phyloP scores from a whole-genome alignment of 805 yeast genomes.

The Komagataella pseudopastoris region DNA sequence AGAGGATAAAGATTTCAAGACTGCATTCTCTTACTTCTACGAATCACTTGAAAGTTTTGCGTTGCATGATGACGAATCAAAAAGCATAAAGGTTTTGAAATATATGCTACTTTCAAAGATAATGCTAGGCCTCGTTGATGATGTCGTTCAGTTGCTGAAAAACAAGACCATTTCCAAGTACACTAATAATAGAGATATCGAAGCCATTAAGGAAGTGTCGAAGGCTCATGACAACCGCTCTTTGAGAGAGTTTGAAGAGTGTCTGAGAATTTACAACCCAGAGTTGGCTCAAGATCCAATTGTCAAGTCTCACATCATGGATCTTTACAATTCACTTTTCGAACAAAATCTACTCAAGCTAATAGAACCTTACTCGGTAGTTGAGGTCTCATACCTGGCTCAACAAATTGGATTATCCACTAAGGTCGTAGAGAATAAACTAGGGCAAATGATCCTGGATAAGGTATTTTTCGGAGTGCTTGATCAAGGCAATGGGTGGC shows the following conservation, averaged over 20 bases:
- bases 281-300: conserved; percentile 81
- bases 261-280: conserved; percentile 51
- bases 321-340: conserved; percentile 81
- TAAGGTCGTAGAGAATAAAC: conserved; percentile 84
- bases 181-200: conserved; percentile 66
- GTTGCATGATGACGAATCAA: conserved; percentile 29
- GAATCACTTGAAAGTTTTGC: conserved; percentile 91
- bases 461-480: conserved; percentile 91
- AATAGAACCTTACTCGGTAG: conserved; percentile 91
- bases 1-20: conserved; percentile 91
- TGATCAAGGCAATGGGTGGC: conserved; percentile 98
- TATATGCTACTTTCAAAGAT: conserved; percentile 89
- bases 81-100: conserved; percentile 67
- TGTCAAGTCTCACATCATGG: conserved; percentile 83
- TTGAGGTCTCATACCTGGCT: conserved; percentile 85
- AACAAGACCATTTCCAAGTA: conserved; percentile 38
- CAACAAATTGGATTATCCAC: conserved; percentile 77
- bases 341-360: conserved; percentile 90
- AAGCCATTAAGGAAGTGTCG: conserved; percentile 92
- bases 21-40: conserved; percentile 89
- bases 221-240: conserved; percentile 84
- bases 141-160: conserved; percentile 63
- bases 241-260: conserved; percentile 79
- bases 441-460: conserved; percentile 93
- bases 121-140: conserved; percentile 81